Conservation (phyloP, 768 basidiomycete species). For the Dacryopinax primogenitus region DNA sequence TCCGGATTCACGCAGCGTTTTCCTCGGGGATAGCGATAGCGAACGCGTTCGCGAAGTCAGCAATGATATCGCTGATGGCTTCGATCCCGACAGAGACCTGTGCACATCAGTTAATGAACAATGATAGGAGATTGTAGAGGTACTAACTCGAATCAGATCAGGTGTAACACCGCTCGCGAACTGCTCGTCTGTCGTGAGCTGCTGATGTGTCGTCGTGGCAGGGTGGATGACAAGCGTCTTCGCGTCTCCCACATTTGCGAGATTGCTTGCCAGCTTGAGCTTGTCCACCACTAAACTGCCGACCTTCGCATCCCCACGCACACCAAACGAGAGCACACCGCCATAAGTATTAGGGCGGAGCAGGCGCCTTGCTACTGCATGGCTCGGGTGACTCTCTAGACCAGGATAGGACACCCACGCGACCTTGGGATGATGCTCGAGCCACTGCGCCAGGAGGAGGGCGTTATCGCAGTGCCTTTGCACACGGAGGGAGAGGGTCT, state of each 20-base stretch:
- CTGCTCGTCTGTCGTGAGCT: constrained; percentile 50
- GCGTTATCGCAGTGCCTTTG: constrained; percentile 63
- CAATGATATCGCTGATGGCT: constrained; percentile 34
- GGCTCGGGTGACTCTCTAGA: constrained; percentile 45
- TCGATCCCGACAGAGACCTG: constrained; percentile 36
- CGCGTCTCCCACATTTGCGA: constrained; percentile 29
- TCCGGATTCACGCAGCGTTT: background rate
- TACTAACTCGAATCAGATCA: constrained; percentile 55
- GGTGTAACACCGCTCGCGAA: constrained; percentile 54
- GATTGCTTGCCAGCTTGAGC: constrained; percentile 53
- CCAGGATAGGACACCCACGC: constrained; percentile 73
- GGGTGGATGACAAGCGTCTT: constrained; percentile 74
- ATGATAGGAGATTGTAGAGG: background rate
- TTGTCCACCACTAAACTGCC: constrained; percentile 56
- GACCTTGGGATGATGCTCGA: constrained; percentile 51
- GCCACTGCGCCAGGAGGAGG: constrained; percentile 51
- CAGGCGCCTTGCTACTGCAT: constrained; percentile 44
- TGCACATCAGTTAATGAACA: background rate
- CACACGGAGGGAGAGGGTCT: constrained; percentile 58
- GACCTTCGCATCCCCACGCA: constrained; percentile 40
- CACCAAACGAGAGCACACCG: constrained; percentile 66
- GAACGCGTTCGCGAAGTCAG: constrained; percentile 33
- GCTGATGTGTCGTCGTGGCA: constrained; percentile 62
- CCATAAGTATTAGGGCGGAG: constrained; percentile 47
- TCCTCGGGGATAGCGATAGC: constrained; percentile 19